Evolutionary conservation across 2,329 filamentous ascomycete genomes (phyloP).

Genomic region (Stagonosporopsis rhizophila): DNA sequence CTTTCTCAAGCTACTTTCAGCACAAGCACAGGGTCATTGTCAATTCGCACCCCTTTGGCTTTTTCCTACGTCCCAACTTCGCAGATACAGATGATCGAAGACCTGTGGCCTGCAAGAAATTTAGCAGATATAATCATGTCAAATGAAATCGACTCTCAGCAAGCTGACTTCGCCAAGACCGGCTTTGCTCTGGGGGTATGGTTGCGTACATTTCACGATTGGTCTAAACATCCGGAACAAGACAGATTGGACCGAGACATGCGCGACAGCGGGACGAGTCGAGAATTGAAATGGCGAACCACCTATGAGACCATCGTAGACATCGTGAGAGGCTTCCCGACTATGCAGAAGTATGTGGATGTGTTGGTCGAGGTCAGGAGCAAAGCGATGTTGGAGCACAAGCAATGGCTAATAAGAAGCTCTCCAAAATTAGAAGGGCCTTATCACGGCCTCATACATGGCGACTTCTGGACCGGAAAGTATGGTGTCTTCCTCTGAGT

Average conservation of each 20-base stretch:
- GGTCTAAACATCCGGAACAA: not conserved
- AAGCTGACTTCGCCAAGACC: not conserved
- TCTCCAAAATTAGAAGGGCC: not conserved
- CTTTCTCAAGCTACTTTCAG: not conserved
- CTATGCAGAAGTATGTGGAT: not conserved
- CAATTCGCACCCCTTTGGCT: not conserved
- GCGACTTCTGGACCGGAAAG: constrained; percentile 8
- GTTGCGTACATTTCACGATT: not conserved
- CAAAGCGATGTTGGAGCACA: not conserved
- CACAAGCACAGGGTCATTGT: not conserved
- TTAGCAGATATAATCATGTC: not conserved
- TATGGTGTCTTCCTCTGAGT: not conserved
- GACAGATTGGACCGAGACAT: not conserved
- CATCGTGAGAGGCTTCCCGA: not conserved
- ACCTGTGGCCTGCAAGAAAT: not conserved
- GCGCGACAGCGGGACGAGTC: not conserved
- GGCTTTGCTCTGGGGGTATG: not conserved
- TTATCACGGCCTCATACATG: not conserved
- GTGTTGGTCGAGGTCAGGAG: not conserved
- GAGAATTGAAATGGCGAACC: not conserved
- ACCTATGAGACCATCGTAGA: not conserved
- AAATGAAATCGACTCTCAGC: not conserved
- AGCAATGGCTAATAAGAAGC: not conserved
- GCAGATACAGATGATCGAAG: constrained; percentile 1
- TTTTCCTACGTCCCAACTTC: not conserved